phyloP scores from a whole-genome alignment of 495 filamentous ascomycete species.

The Daldinia decipiens region DNA sequence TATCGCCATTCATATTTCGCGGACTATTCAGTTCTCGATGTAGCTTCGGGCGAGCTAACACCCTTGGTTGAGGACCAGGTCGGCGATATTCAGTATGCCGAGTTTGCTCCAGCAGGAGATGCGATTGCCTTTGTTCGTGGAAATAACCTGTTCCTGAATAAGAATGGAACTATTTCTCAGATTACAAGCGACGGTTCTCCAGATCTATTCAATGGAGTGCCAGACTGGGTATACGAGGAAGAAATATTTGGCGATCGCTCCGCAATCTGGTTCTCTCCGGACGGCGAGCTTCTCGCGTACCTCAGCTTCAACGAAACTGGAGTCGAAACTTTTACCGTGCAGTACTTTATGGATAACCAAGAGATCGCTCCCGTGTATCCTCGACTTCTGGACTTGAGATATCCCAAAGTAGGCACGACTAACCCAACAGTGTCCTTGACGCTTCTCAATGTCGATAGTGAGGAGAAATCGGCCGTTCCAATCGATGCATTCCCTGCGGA shows the following conservation, averaged over 20 bases:
- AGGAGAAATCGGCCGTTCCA: constrained; percentile 47
- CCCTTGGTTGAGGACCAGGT: constrained; percentile 59
- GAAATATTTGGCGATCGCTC: constrained; percentile 64
- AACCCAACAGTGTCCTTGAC: constrained; percentile 65
- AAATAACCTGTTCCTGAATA: constrained; percentile 67
- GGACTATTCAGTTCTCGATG: constrained; percentile 64
- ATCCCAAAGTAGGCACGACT: constrained; percentile 67
- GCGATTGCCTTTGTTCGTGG: constrained; percentile 65
- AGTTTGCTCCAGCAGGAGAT: constrained; percentile 58
- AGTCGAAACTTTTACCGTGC: constrained; percentile 65
- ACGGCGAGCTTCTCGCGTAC: constrained; percentile 65
- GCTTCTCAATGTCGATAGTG: constrained; percentile 55
- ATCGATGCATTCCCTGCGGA: constrained; percentile 59
- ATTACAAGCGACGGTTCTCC: constrained; percentile 65
- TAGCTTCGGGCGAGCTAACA: constrained; percentile 54
- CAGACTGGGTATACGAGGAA: constrained; percentile 73
- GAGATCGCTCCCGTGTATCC: constrained; percentile 62
- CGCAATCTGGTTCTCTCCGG: constrained; percentile 67
- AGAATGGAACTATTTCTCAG: constrained; percentile 56
- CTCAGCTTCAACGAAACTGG: constrained; percentile 69
- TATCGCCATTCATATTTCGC: constrained; percentile 68
- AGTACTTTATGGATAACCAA: constrained; percentile 65
- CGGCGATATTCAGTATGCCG: constrained; percentile 67
- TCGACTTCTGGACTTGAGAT: constrained; percentile 60
- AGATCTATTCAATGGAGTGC: constrained; percentile 67